Base-by-base conservation (phyloP, 495 filamentous ascomycete genomes). In the Xylaria acuta region DNA sequence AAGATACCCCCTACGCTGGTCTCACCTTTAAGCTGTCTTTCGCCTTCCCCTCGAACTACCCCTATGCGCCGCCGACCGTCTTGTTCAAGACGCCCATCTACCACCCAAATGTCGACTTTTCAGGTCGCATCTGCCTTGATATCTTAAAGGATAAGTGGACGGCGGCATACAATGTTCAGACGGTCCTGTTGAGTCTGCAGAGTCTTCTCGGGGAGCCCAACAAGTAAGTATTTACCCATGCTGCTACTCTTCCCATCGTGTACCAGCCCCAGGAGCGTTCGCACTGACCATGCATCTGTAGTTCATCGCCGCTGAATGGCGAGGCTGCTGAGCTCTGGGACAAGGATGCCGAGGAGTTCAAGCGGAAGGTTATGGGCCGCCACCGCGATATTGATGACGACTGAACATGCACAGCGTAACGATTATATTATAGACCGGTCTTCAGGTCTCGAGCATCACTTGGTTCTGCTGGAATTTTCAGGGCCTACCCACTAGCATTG, bases 131-230 rank as follows among this genome's bases (percentile, higher is more conserved):
- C 82, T 97, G 94, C 80, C 86, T 99, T 71, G 97, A 98, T 81
- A 99, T 99, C 75, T 85, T 99, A 64, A 97, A 97, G 86, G 96
- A 98, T 79, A 97, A 97, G 84, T 98, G 96, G 96, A 97, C 94
- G 73, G 84, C 88, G 16, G 93, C 95, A 18, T 97, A 97, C 87
- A 98, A 97, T 76, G 92, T 96, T 69, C 93, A 96, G 83, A 96
- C 91, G 56, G 93, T 99, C 30, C 84, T 99, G 59, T 83, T 99
- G 75, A 97, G 94, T 73, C 80, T 99, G 82, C 96, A 99, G 84
- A 97, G 94, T 82, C 84, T 99, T 75, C 89, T 99, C 3, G 96
- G 95, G 25, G 96, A 98, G 80, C 96, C 96, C 5, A 99, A 99
- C 84, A 98, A 98, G 97, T 99, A 86, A 78, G 90, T 74, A 64